Percentiles rank a stretch among this genome's conserved stretches.
Evolutionary conservation across 2,329 filamentous ascomycete genomes (phyloP).

Genomic region (Paraphoma sp.): DNA sequence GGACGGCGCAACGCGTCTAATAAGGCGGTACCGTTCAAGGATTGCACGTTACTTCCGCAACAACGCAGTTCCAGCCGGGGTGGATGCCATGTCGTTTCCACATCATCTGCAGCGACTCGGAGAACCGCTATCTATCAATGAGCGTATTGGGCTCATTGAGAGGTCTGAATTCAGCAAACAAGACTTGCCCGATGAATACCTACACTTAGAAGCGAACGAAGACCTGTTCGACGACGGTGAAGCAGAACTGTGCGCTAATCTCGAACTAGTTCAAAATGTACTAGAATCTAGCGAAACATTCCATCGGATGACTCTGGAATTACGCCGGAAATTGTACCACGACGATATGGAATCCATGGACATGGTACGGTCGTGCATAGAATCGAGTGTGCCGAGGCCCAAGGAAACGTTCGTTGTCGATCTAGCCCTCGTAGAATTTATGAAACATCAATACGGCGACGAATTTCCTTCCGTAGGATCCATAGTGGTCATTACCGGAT

Average conservation of each 20-base stretch:
- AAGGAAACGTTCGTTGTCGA: conserved; percentile 2
- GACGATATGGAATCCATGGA: conserved; percentile 3
- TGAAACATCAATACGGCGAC: conserved; percentile 13
- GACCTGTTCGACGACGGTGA: conserved; percentile 4
- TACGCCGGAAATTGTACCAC: conserved; percentile 6
- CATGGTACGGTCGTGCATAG: too few species aligned
- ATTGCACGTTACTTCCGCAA: neutral
- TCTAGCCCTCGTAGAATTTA: conserved; percentile 6
- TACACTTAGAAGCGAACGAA: neutral
- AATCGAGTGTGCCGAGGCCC: neutral
- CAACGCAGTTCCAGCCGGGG: too few species aligned
- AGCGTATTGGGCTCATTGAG: too few species aligned
- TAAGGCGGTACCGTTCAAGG: neutral
- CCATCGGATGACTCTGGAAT: neutral
- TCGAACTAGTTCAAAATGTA: conserved; percentile 1
- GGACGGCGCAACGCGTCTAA: neutral
- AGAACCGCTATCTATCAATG: too few species aligned
- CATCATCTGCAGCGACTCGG: too few species aligned
- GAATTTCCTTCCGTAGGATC: conserved; percentile 7
- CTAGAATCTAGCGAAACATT: conserved; percentile 10
- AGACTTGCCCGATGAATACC: too few species aligned
- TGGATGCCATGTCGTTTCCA: too few species aligned
- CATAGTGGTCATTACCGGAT: conserved; percentile 14
- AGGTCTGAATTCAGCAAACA: too few species aligned
- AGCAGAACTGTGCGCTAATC: neutral